Base-by-base conservation (phyloP, 805 yeast genomes). In the Lipomyces yamanashiensis region DNA sequence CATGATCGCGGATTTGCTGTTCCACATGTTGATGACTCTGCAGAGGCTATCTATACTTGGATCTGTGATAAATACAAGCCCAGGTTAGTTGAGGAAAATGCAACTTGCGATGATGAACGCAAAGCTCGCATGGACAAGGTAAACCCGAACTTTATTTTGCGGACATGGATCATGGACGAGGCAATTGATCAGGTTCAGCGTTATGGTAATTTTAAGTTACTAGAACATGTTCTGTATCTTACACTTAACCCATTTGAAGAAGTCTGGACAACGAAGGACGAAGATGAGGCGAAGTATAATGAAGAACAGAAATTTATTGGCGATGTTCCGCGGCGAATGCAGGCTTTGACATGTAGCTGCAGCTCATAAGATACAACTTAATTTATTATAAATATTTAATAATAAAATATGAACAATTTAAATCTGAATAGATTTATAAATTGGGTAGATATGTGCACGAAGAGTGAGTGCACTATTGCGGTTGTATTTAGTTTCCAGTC, bases 91-190 rank as follows among this genome's bases (percentile, higher is more conserved):
- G 66, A 62, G 0, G 81, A 82, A 52, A 75, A 79, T 7, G 72
- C 71, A 17, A 68, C 78, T 0, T 72, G 76, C 34, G 83, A 82
- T 59, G 63, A 48, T 4, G 73, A 72, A 12, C 79, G 92, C 56
- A 69, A 64, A 3, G 66, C 62, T 8, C 69, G 79, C 2, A 84
- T 91, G 54, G 72, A 76, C 7, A 58, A 69, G 2, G 78, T 76
- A 54, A 95, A 93, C 71, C 99, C 98, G 2, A 73, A 84, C 41
- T 93, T 93, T 72, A 82, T 89, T 6, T 95, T 97, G 21, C 81
- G 93, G 64, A 89, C 86, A 67, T 90, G 96, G 92, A 87, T 92
- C 58, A 79, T 95, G 59, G 90, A 91, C 59, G 92, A 92, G 65
- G 97, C 91, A 0, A 87, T 90, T 52, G 81, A 83, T 0, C 79